Evolutionary conservation across 2,329 filamentous ascomycete genomes (phyloP), one percentile per base, ranked within the genome.

Genomic region (Colletotrichum tanaceti): DNA sequence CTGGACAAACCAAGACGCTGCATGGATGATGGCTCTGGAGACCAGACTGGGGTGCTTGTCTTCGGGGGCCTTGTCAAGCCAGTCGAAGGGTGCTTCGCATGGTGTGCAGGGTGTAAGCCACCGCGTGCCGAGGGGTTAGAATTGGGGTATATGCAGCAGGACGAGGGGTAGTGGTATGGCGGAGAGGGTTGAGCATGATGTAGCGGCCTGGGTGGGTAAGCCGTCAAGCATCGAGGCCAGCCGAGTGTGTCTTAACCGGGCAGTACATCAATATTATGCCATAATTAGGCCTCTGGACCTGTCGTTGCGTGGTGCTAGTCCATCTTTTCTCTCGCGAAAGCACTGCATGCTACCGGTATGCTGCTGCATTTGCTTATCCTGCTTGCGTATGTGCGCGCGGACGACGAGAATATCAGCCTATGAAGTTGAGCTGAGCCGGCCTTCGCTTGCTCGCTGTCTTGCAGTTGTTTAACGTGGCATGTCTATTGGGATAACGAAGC

Each of bases 191-290:
- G 54, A 69, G 35, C 47, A 58, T 38, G 47, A 52, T 32, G 9
- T 24, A 58, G 41, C 47, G 55, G 57, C 41, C 41, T 71, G 69
- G 66, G 70, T 65, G 69, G 69, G 69, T 47, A 38, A 55, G 14
- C 58, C 46, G 58, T 70, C 62, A 58, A 62, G 44, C 28, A 68
- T 54, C 35, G 59, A 64, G 59, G 65, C 65, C 64, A 70, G 44
- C 65, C 35, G 53, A 38, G 41, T 46, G 57, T 55, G 46, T 65
- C 49, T 20, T 47, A 65, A 41, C 66, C 70, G 60, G 61, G 54
- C 65, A 70, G 58, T 69, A 66, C 65, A 70, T 65, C 53, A 70
- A 70, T 70, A 69, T 69, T 70, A 38, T 70, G 65, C 68, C 65
- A 70, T 69, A 69, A 64, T 70, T 64, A 70, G 65, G 65, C 53